phyloP scores from a whole-genome alignment of 2,329 filamentous ascomycete genomes.

The Xylaria sp. region DNA sequence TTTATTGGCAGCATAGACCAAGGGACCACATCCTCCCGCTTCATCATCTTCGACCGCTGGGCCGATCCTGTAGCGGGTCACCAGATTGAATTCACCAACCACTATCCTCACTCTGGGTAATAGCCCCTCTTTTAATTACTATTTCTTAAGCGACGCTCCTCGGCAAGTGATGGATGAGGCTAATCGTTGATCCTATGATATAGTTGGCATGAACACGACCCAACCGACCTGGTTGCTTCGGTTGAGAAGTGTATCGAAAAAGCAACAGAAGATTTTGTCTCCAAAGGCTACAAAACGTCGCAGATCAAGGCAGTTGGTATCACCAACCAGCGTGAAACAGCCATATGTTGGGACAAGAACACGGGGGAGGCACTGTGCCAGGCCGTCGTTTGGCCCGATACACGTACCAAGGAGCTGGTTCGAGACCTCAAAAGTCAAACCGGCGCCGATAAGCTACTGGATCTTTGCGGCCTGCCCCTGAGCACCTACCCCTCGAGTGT shows the following conservation, averaged over 20 bases:
- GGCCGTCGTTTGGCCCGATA: conserved; percentile 92
- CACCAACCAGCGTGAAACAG: conserved; percentile 92
- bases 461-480: conserved; percentile 82
- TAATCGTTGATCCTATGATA: conserved; percentile 26
- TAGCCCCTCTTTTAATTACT: conserved; percentile 3
- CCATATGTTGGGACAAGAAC: conserved; percentile 82
- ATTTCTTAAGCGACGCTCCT: not conserved
- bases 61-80: conserved; percentile 84
- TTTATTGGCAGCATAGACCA: conserved; percentile 92
- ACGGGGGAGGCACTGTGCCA: conserved; percentile 86
- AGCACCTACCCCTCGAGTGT: conserved; percentile 90
- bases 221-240: conserved; percentile 77
- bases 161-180: conserved; percentile 12
- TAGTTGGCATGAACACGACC: conserved; percentile 93
- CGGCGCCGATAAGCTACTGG: conserved; percentile 74
- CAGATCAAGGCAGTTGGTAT: conserved; percentile 84
- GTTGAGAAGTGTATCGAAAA: conserved; percentile 84
- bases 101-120: conserved; percentile 86
- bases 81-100: conserved; percentile 87
- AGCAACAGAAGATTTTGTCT: conserved; percentile 76
- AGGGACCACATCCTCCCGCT: conserved; percentile 88
- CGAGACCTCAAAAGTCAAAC: conserved; percentile 77
- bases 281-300: conserved; percentile 72
- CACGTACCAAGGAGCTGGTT: conserved; percentile 77
- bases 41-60: conserved; percentile 86